These are phyloP conservation scores for Penicillium freii DNA, from an alignment of 2,329 filamentous ascomycete genomes.

Conservation along the genomic window DNA sequence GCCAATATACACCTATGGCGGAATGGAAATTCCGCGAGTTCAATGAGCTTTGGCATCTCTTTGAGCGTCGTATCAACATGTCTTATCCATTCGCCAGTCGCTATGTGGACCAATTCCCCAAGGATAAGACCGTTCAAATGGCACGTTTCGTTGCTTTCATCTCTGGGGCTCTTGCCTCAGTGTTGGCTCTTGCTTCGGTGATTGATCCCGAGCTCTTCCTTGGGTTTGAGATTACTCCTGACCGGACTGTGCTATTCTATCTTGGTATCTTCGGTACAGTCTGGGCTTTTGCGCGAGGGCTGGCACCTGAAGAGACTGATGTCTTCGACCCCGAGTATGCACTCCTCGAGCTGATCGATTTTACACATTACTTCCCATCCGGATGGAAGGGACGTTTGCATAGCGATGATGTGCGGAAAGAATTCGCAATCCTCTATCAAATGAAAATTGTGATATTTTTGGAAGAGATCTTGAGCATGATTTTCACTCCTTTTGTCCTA, in stretches of 20 bases:
- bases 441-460: slow-evolving; percentile 88
- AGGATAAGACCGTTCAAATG: slow-evolving; percentile 84
- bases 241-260: slow-evolving; percentile 87
- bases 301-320: slow-evolving; percentile 80
- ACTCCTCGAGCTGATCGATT: slow-evolving; percentile 82
- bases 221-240: slow-evolving; percentile 84
- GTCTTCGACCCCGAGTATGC: slow-evolving; percentile 93
- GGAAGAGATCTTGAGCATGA: slow-evolving; percentile 87
- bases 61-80: slow-evolving; percentile 86
- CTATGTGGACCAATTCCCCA: slow-evolving; percentile 95
- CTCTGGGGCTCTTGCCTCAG: slow-evolving; percentile 78
- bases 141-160: slow-evolving; percentile 85
- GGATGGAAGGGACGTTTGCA: slow-evolving; percentile 90
- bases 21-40: slow-evolving; percentile 99
- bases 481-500: slow-evolving; percentile 86
- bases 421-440: slow-evolving; percentile 89
- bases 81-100: slow-evolving; percentile 89
- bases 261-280: slow-evolving; percentile 77
- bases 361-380: slow-evolving; percentile 85
- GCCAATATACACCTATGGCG: slow-evolving; percentile 87
- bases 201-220: slow-evolving; percentile 88
- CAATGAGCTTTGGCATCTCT: slow-evolving; percentile 92
- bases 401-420: slow-evolving; percentile 85
- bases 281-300: slow-evolving; percentile 78
- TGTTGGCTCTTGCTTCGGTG: slow-evolving; percentile 80